Conservation (phyloP, 2,329 filamentous ascomycete species). For the Aspergillus cejpii region DNA sequence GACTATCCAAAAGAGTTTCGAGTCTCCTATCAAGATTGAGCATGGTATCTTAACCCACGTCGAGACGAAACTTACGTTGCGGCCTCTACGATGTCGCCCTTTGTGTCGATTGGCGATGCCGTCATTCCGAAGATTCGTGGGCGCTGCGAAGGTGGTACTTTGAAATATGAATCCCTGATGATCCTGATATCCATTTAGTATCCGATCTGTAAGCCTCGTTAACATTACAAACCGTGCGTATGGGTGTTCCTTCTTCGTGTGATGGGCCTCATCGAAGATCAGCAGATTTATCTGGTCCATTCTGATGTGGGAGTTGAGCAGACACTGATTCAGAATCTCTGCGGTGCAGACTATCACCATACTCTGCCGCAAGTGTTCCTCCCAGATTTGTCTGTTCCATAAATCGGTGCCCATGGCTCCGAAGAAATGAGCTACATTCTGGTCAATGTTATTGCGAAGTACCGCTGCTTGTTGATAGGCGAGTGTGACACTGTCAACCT, state of each 20-base stretch:
- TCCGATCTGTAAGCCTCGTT: background rate
- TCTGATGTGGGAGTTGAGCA: slow-evolving; percentile 69
- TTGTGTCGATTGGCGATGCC: slow-evolving; percentile 84
- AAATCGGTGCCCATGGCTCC: slow-evolving; percentile 60
- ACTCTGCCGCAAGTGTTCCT: slow-evolving; percentile 53
- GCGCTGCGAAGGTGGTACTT: slow-evolving; percentile 43
- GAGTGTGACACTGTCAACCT: slow-evolving; percentile 80
- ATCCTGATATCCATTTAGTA: slow-evolving; percentile 47
- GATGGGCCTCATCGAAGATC: slow-evolving; percentile 93
- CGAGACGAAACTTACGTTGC: slow-evolving; percentile 43
- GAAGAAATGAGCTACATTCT: slow-evolving; percentile 65
- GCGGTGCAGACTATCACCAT: slow-evolving; percentile 91
- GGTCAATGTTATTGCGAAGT: slow-evolving; percentile 70
- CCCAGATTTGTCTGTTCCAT: slow-evolving; percentile 57
- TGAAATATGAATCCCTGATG: slow-evolving; percentile 75
- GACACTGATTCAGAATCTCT: slow-evolving; percentile 71
- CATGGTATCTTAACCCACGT: background rate
- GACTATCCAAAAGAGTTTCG: slow-evolving; percentile 68
- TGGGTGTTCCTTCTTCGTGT: slow-evolving; percentile 86
- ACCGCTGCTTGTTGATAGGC: slow-evolving; percentile 86
- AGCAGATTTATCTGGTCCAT: slow-evolving; percentile 83
- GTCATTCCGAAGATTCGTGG: slow-evolving; percentile 95
- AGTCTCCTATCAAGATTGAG: slow-evolving; percentile 50
- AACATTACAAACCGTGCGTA: slow-evolving; percentile 58
- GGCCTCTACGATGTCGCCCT: slow-evolving; percentile 63